Base-by-base conservation (phyloP, 78 protist species). In the Dictyostelium purpureum region DNA sequence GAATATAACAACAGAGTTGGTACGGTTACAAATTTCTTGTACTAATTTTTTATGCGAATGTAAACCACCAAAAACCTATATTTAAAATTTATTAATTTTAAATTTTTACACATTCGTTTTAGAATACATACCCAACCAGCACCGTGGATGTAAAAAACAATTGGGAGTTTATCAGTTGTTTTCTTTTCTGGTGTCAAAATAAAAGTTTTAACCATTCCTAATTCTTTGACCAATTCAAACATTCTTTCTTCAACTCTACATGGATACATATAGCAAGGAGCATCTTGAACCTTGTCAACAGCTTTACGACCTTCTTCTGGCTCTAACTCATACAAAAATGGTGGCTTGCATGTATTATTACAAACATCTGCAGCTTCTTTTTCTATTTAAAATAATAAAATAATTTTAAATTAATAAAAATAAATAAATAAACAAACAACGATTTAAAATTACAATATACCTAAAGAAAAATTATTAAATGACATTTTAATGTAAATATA, bases 101-200 rank as follows among this genome's bases (percentile, higher is more conserved):
- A n/a, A n/a, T n/a, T n/a, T n/a, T n/a, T n/a, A n/a, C n/a, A n/a
- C n/a, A n/a, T n/a, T n/a, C n/a, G n/a, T n/a, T n/a, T n/a, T n/a
- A n/a, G n/a, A n/a, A n/a, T n/a, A n/a, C n/a, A n/a, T n/a, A 61
- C 81, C 81, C 81, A 75, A 33, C 81, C 81, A 35, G 61, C 81
- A 33, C 81, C 81, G 33, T 75, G 81, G 16, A 21, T 6, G 35
- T 16, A 75, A 9, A 51, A 6, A 0, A 73, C 28, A 19, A 52
- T 45, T 42, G 66, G 61, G 4, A 47, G 21, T 52, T 51, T 75
- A 6, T 28, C 26, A n/a, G n/a, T n/a, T n/a, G n/a, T n/a, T 2
- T 19, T 71, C 4, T 12, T 6, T 28, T 45, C 28, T 28, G 66
- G 66, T n/a, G 47, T 35, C 4, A 51, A 9, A 2, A 35, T 35